These are phyloP conservation scores for Stagonosporopsis rhizophila DNA, from an alignment of 2,329 filamentous ascomycete genomes.

Conservation along the genomic window DNA sequence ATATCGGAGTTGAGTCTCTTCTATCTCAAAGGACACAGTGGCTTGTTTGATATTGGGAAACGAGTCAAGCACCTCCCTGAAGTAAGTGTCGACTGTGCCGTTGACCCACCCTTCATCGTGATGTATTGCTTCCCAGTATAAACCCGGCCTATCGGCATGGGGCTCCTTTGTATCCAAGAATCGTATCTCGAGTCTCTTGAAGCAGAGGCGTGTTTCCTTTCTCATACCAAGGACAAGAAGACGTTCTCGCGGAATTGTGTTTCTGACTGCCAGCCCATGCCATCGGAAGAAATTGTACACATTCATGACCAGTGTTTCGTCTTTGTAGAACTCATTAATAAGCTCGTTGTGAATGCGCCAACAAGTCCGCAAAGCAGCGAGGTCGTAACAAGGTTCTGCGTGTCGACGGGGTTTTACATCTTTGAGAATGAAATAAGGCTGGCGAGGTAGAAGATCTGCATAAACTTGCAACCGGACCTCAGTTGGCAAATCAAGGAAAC, in stretches of 20 bases:
- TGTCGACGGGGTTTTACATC: too few relatives aligned
- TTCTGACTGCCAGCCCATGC: background rate
- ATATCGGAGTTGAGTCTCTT: background rate
- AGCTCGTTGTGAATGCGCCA: slow-evolving; percentile 9
- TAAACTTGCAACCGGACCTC: slow-evolving; percentile 13
- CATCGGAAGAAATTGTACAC: background rate
- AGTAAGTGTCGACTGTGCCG: background rate
- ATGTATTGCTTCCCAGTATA: background rate
- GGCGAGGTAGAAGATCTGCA: slow-evolving; percentile 6
- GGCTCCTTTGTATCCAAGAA: background rate
- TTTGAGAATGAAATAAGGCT: slow-evolving; percentile 13
- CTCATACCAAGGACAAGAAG: background rate
- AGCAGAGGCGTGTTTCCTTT: background rate
- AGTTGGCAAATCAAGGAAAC: slow-evolving; percentile 13
- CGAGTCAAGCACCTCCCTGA: background rate
- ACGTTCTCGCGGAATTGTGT: background rate
- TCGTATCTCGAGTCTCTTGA: background rate
- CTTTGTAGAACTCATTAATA: slow-evolving; percentile 12
- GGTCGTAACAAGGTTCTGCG: too few relatives aligned
- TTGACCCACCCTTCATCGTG: background rate
- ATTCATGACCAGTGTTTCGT: slow-evolving; percentile 13
- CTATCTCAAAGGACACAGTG: background rate
- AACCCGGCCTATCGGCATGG: background rate
- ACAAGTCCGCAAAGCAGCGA: background rate
- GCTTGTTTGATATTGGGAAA: background rate